phyloP scores from a whole-genome alignment of 2,329 filamentous ascomycete species.

The Trichoderma aggressivum region DNA sequence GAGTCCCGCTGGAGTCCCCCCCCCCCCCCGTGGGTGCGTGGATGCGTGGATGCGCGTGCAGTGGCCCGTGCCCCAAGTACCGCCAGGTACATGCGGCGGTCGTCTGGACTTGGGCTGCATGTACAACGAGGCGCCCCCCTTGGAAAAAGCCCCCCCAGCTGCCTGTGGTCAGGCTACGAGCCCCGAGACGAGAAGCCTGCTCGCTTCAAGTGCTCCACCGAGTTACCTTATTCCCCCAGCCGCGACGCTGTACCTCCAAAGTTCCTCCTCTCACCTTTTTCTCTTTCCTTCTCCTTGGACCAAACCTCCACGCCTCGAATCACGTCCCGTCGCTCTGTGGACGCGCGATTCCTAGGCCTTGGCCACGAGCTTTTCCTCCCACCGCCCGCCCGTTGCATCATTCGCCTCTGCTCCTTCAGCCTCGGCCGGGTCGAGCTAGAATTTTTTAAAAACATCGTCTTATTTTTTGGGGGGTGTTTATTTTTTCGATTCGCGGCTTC shows the following conservation, averaged over 20 bases:
- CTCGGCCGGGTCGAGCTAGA: neutral
- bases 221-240: conserved; percentile 18
- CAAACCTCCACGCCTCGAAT: conserved; percentile 5
- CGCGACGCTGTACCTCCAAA: conserved; percentile 16
- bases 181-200: conserved; percentile 12
- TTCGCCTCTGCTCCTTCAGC: conserved; percentile 8
- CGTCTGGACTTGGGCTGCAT: conserved; percentile 14
- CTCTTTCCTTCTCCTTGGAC: conserved; percentile 3
- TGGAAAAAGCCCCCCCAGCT: neutral
- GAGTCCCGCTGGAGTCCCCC: neutral
- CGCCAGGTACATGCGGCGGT: neutral
- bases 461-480: neutral
- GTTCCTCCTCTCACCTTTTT: conserved; percentile 18
- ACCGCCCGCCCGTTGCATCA: neutral
- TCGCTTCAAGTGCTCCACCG: conserved; percentile 19
- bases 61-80: neutral
- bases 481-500: neutral
- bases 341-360: neutral
- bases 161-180: conserved; percentile 12
- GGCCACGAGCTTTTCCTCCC: conserved; percentile 3
- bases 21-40: too few species aligned
- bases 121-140: conserved; percentile 12
- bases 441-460: neutral
- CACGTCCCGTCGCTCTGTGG: conserved; percentile 1
- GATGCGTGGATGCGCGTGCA: neutral